Conservation (phyloP, 352 stramenopile genomes). For the Pilasporangium apinafurcum region DNA sequence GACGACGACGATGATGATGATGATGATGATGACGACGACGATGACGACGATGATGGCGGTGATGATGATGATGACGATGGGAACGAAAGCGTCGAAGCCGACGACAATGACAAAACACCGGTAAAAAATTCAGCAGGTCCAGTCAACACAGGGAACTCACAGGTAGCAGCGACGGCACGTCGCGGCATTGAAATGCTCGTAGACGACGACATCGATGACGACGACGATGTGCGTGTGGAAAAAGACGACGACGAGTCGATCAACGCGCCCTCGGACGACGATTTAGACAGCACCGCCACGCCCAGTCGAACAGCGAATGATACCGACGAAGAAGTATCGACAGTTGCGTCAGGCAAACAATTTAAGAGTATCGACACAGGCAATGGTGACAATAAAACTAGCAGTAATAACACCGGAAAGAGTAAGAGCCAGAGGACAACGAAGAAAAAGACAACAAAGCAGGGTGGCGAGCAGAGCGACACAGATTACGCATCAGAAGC, state of each 20-base stretch:
- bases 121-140: background rate
- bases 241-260: conserved; percentile 76
- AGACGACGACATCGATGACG: conserved; percentile 36
- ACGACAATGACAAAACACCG: conserved; percentile 19
- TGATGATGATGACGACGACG: conserved; percentile 28
- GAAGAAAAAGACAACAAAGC: too few relatives aligned
- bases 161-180: background rate
- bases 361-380: too few relatives aligned
- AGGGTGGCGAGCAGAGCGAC: conserved; percentile 3
- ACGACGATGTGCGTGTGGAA: conserved; percentile 54
- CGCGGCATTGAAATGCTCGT: conserved; percentile 8
- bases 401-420: too few relatives aligned
- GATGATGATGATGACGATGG: conserved; percentile 7
- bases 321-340: conserved; percentile 34
- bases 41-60: conserved; percentile 23
- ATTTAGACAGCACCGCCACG: conserved; percentile 61
- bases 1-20: conserved; percentile 40
- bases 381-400: too few relatives aligned
- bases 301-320: conserved; percentile 28
- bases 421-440: too few relatives aligned
- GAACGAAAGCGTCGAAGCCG: conserved; percentile 13
- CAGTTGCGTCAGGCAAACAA: too few relatives aligned
- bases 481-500: conserved; percentile 2
- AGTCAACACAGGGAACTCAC: background rate
- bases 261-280: conserved; percentile 67